Percentiles rank a stretch among this genome's conserved stretches.
phyloP scores from a whole-genome alignment of 306 rosid genomes.

The Heteromeles arbutifolia region DNA sequence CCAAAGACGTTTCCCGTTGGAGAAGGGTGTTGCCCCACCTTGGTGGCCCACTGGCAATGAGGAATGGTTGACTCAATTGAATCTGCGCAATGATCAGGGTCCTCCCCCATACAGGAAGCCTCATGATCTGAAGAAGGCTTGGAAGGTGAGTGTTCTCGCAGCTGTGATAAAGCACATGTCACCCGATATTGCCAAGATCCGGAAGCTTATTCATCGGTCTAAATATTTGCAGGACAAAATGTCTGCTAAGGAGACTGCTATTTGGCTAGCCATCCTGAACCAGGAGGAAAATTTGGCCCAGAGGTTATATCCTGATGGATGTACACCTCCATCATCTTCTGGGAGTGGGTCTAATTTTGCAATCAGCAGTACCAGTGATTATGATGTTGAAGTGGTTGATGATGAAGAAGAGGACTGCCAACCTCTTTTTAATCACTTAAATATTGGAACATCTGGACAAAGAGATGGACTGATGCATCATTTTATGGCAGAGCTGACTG shows the following conservation, averaged over 20 bases:
- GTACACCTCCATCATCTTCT: slow-evolving; percentile 43
- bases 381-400: slow-evolving; percentile 72
- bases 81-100: slow-evolving; percentile 61
- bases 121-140: slow-evolving; percentile 82
- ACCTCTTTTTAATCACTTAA: slow-evolving; percentile 39
- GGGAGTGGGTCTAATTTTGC: slow-evolving; percentile 48
- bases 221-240: slow-evolving; percentile 85
- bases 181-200: slow-evolving; percentile 78
- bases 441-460: slow-evolving; percentile 39
- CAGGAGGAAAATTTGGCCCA: slow-evolving; percentile 74
- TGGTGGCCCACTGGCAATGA: slow-evolving; percentile 88
- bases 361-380: slow-evolving; percentile 57
- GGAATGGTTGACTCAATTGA: slow-evolving; percentile 88
- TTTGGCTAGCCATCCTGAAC: slow-evolving; percentile 80
- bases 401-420: slow-evolving; percentile 62
- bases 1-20: slow-evolving; percentile 73
- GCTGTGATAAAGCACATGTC: slow-evolving; percentile 88
- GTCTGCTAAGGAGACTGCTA: slow-evolving; percentile 89
- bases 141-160: slow-evolving; percentile 80
- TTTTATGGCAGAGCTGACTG: slow-evolving; percentile 31
- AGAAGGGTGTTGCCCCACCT: slow-evolving; percentile 78
- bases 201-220: slow-evolving; percentile 84
- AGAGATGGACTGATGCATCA: slow-evolving; percentile 22
- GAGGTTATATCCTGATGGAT: slow-evolving; percentile 54
- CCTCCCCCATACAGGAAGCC: slow-evolving; percentile 95